A percentile compares a stretch with the other conserved stretches of the same genome.
phyloP scores from a whole-genome alignment of 2,329 filamentous ascomycete genomes.

The Capronia coronata region DNA sequence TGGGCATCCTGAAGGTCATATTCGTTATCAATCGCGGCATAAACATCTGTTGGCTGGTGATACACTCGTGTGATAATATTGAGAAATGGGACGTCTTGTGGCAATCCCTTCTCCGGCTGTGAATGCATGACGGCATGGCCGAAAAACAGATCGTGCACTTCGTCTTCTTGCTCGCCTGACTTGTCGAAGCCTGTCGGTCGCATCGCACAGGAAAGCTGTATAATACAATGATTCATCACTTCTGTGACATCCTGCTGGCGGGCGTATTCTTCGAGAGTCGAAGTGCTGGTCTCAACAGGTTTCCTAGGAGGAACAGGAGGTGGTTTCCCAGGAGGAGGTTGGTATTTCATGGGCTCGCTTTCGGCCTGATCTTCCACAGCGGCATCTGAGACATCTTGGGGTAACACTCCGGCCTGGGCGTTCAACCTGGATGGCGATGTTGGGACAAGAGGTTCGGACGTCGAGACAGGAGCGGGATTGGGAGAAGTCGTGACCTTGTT shows the following conservation, averaged over 20 bases:
- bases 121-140: conserved; percentile 32
- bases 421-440: conserved; percentile 26
- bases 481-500: conserved; percentile 16
- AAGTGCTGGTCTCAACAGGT: conserved; percentile 17
- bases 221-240: conserved; percentile 86
- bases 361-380: conserved; percentile 12
- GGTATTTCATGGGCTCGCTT: conserved; percentile 25
- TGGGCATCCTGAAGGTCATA: conserved; percentile 75
- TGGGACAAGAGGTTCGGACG: conserved; percentile 32
- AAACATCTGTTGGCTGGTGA: conserved; percentile 57
- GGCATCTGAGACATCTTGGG: conserved; percentile 21
- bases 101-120: conserved; percentile 24
- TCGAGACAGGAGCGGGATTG: conserved; percentile 10
- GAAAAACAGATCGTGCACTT: conserved; percentile 61
- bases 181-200: conserved; percentile 59
- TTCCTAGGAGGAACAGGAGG: conserved; percentile 54
- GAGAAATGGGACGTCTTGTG: conserved; percentile 47
- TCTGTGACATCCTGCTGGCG: conserved; percentile 94
- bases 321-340: conserved; percentile 35
- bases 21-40: conserved; percentile 75
- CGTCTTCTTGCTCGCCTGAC: conserved; percentile 71
- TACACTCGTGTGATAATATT: conserved; percentile 51
- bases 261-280: conserved; percentile 45
- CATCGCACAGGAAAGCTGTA: conserved; percentile 84
- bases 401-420: conserved; percentile 24